A percentile compares a stretch with the other conserved stretches of the same genome.
phyloP scores from a whole-genome alignment of 164 flowering plant genomes.

The Buxus sempervirens region DNA sequence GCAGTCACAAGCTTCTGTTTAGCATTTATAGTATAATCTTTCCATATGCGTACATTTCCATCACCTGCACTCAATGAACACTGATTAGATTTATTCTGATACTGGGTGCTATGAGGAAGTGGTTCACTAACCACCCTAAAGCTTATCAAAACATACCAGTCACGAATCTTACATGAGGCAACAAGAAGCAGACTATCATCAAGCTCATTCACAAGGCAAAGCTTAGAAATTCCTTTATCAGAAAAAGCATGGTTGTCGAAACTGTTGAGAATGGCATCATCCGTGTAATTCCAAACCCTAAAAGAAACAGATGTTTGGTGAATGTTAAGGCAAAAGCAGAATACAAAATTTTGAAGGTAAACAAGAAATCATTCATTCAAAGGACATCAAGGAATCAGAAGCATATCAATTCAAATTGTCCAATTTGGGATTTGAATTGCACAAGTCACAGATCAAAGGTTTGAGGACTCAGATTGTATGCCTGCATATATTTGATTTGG shows the following conservation, averaged over 20 bases:
- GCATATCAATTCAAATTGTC: too few species aligned
- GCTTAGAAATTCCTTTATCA: slow-evolving; percentile 87
- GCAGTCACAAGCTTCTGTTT: slow-evolving; percentile 89
- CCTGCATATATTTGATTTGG: too few species aligned
- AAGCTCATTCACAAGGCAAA: slow-evolving; percentile 89
- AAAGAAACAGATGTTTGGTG: background rate
- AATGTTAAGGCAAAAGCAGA: background rate
- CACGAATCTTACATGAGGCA: slow-evolving; percentile 76
- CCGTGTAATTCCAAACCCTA: slow-evolving; percentile 93
- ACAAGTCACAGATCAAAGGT: too few species aligned
- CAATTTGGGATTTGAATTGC: too few species aligned
- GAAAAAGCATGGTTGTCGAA: slow-evolving; percentile 85
- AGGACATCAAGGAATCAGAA: too few species aligned
- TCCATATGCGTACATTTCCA: slow-evolving; percentile 93
- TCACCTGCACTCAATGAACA: slow-evolving; percentile 48
- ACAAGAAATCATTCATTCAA: too few species aligned
- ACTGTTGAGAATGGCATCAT: slow-evolving; percentile 57
- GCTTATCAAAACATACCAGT: slow-evolving; percentile 19
- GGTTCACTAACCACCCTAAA: slow-evolving; percentile 12
- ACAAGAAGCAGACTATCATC: slow-evolving; percentile 95
- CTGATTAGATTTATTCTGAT: background rate
- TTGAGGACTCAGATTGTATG: too few species aligned
- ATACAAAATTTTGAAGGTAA: background rate
- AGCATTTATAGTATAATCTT: slow-evolving; percentile 61
- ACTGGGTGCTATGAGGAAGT: background rate